Evolutionary conservation across 2,329 filamentous ascomycete genomes (phyloP), one percentile per base, ranked within the genome.

Genomic region (Cladosporium halotolerans): DNA sequence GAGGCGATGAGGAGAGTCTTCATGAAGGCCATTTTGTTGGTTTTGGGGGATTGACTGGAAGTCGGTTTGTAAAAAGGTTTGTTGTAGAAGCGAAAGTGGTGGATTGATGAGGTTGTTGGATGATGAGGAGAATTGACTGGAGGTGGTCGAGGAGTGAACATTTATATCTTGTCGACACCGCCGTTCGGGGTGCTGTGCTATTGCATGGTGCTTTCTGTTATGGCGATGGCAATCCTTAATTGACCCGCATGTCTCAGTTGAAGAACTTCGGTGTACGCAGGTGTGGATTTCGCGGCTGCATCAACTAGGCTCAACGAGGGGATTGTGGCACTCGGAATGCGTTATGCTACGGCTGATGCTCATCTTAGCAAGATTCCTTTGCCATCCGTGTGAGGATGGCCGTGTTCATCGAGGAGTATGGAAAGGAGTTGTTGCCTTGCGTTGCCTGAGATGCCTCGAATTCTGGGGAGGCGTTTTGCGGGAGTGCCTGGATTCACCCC

Each of bases 121-220:
- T 51, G 48, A 51, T 43, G 40, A 43, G 32, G 32, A 51, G 48
- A 38, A 44, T 38, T 38, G 13, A 11, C 43, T 44, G 28, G 18
- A 18, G 47, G 31, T 18, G 38, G 28, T 18, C 23, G 40, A 51
- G 48, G 36, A 39, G 19, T 38, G 48, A 28, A 28, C 23, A 16
- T 38, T 51, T 40, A 43, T 51, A 51, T 44, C n/a, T 34, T 10
- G 39, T 16, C 2, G 31, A n/a, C 47, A 42, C 38, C 38, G 33
- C 32, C 1, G 28, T 33, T 31, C 18, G 4, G 23, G 14, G 8
- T 9, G 14, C 39, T 43, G 48, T 43, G 40, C 32, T 51, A 51
- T 51, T 51, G 48, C 48, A 51, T 51, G 32, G 40, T 41, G 34
- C n/a, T 40, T 28, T 49, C 38, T 49, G 46, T 33, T 49, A 49